Percentiles rank a stretch among this genome's conserved stretches.
These are phyloP conservation scores for Boletus speciosus DNA, from an alignment of 768 basidiomycete genomes.

Conservation along the genomic window DNA sequence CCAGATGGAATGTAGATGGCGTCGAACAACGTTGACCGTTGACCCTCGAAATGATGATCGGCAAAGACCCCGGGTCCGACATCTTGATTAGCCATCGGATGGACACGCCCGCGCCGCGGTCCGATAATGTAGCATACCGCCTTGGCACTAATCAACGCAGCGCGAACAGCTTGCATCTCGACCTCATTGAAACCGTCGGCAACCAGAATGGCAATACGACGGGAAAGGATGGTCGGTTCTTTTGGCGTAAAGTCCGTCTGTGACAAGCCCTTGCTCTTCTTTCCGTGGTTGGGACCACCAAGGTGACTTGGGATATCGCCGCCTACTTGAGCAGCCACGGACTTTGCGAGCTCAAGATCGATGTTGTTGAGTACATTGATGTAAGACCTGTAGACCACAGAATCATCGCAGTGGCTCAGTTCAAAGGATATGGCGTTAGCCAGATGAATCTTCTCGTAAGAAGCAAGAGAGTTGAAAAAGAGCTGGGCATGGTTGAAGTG, in stretches of 20 bases:
- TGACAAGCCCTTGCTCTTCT: slow-evolving; percentile 52
- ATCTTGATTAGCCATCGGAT: slow-evolving; percentile 30
- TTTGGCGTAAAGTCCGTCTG: slow-evolving; percentile 55
- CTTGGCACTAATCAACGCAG: slow-evolving; percentile 46
- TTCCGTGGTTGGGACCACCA: slow-evolving; percentile 53
- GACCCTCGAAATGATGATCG: slow-evolving; percentile 74
- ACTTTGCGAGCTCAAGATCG: slow-evolving; percentile 66
- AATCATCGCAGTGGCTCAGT: slow-evolving; percentile 79
- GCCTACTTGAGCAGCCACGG: slow-evolving; percentile 64
- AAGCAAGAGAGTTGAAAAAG: slow-evolving; percentile 78
- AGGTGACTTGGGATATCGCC: slow-evolving; percentile 53
- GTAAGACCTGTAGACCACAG: slow-evolving; percentile 63
- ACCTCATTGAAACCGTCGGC: slow-evolving; percentile 68
- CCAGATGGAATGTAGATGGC: slow-evolving; percentile 79
- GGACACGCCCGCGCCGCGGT: slow-evolving; percentile 54
- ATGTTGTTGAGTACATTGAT: slow-evolving; percentile 68
- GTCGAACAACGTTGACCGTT: slow-evolving; percentile 82
- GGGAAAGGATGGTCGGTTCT: slow-evolving; percentile 55
- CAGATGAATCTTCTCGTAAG: slow-evolving; percentile 70
- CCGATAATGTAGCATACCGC: slow-evolving; percentile 67
- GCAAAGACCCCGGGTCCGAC: slow-evolving; percentile 38
- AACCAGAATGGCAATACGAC: slow-evolving; percentile 74
- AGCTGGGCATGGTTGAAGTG: slow-evolving; percentile 70
- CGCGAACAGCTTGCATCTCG: slow-evolving; percentile 58
- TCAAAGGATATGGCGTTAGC: slow-evolving; percentile 74